Conservation (phyloP, 441 rosid species). For the Capsella rubella region DNA sequence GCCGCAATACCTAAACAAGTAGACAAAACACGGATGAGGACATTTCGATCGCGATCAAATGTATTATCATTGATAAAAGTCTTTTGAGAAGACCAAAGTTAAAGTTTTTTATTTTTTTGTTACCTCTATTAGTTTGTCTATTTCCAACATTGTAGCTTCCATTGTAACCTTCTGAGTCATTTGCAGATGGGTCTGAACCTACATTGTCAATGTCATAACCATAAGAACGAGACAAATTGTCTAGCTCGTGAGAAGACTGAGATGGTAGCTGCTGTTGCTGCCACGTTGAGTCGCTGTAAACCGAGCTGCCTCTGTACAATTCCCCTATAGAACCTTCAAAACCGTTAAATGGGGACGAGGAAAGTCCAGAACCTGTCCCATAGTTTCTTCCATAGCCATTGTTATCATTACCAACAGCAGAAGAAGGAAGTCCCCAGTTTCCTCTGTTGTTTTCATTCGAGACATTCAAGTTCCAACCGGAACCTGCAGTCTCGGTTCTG, state of each 20-base stretch:
- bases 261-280: conserved; percentile 37
- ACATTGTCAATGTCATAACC: conserved; percentile 57
- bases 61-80: not conserved
- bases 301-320: conserved; percentile 56
- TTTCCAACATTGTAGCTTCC: conserved; percentile 61
- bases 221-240: conserved; percentile 53
- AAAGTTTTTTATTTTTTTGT: not conserved
- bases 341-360: conserved; percentile 50
- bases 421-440: conserved; percentile 57
- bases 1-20: conserved; percentile 42
- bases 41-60: not conserved
- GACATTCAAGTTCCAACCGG: conserved; percentile 49
- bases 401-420: conserved; percentile 49
- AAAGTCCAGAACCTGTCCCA: conserved; percentile 44
- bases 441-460: conserved; percentile 57
- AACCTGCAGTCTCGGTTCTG: conserved; percentile 45
- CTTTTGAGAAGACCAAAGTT: conserved; percentile 8
- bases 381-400: conserved; percentile 53
- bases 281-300: conserved; percentile 64
- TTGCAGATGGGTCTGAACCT: conserved; percentile 55
- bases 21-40: conserved; percentile 17
- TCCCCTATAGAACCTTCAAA: conserved; percentile 62
- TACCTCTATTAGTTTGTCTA: conserved; percentile 71
- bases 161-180: conserved; percentile 57
- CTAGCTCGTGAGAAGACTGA: conserved; percentile 56